These are phyloP conservation scores for Calonectria honghensis DNA, from an alignment of 2,329 filamentous ascomycete species.

Conservation along the genomic window DNA sequence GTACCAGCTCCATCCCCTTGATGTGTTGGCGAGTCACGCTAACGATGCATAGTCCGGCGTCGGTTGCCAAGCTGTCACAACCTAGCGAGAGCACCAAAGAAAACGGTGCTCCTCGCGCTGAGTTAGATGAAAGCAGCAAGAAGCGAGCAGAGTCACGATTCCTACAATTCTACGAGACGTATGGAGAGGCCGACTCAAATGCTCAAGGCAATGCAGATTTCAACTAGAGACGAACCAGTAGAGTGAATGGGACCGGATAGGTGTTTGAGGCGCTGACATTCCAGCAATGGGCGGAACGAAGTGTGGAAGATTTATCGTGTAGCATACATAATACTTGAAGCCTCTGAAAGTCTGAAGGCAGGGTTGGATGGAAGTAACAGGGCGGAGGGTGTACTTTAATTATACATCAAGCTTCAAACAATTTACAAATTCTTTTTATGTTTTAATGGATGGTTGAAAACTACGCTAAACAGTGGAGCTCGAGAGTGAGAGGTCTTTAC, in stretches of 20 bases:
- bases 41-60: conserved; percentile 64
- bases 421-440: conserved; percentile 27
- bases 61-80: conserved; percentile 65
- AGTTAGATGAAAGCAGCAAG: conserved; percentile 71
- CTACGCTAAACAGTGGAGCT: conserved; percentile 1
- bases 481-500: neutral
- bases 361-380: conserved; percentile 38
- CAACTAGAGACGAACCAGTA: conserved; percentile 61
- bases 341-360: conserved; percentile 32
- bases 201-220: conserved; percentile 72
- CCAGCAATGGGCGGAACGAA: conserved; percentile 22
- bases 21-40: conserved; percentile 37
- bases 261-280: conserved; percentile 37
- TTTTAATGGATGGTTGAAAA: neutral
- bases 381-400: conserved; percentile 38
- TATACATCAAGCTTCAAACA: conserved; percentile 33
- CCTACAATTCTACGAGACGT: conserved; percentile 72
- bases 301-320: conserved; percentile 36
- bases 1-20: conserved; percentile 51
- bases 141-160: conserved; percentile 71
- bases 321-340: conserved; percentile 43
- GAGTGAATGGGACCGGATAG: conserved; percentile 12
- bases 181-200: conserved; percentile 66
- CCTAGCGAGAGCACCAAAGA: conserved; percentile 64
- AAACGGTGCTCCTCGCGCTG: conserved; percentile 63